A percentile compares a stretch with the other conserved stretches of the same genome.
phyloP scores from a whole-genome alignment of 192 early-diverging fungal species.

The Podila minutissima region DNA sequence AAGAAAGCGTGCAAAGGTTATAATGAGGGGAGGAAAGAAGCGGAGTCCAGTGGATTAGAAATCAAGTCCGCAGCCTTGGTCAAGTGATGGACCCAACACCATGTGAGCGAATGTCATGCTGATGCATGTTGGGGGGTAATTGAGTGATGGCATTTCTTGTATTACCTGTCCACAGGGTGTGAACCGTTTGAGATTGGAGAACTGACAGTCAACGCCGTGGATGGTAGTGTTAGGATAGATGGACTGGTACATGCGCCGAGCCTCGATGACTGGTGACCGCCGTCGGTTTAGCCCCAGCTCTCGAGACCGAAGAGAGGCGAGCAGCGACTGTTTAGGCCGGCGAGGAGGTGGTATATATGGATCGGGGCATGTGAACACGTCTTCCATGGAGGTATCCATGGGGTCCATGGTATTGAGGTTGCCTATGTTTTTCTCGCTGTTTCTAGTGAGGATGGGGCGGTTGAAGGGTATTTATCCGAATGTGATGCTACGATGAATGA shows the following conservation, averaged over 20 bases:
- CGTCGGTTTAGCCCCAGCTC: conserved; percentile 29
- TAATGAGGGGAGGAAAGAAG: not conserved
- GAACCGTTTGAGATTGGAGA: conserved; percentile 44
- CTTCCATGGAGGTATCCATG: not conserved
- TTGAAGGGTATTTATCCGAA: not conserved
- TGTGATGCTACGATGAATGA: too few species aligned
- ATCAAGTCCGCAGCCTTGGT: conserved; percentile 6
- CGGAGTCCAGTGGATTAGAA: conserved; percentile 19
- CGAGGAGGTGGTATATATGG: conserved; percentile 19
- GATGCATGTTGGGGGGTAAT: not conserved
- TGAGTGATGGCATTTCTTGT: not conserved
- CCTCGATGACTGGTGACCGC: conserved; percentile 16
- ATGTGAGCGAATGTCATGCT: not conserved
- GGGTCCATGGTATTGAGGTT: not conserved
- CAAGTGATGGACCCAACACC: not conserved
- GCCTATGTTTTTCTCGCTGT: not conserved
- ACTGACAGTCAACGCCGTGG: conserved; percentile 41
- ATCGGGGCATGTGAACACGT: not conserved
- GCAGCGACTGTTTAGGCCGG: conserved; percentile 26
- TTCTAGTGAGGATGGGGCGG: too few species aligned
- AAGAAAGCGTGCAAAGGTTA: not conserved
- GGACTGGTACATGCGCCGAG: conserved; percentile 26
- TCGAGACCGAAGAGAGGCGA: conserved; percentile 18
- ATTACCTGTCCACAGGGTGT: conserved; percentile 47
- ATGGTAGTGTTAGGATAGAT: conserved; percentile 45